phyloP scores from a whole-genome alignment of 768 basidiomycete species.

The Tephrocybe sp. region DNA sequence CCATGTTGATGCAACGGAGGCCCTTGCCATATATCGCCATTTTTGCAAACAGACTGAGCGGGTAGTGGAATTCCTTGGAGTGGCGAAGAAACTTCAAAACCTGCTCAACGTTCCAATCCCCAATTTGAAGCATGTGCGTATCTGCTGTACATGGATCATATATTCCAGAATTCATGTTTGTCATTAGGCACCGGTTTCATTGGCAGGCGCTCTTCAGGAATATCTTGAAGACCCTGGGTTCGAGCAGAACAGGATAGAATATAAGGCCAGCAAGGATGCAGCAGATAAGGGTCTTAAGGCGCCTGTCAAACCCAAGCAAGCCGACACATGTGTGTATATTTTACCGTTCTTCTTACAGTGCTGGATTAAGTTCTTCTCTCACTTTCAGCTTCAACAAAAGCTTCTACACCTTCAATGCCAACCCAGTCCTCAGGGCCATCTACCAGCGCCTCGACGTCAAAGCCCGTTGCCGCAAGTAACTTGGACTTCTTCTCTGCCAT shows the following conservation, averaged over 20 bases:
- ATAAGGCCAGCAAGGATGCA: conserved; percentile 76
- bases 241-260: conserved; percentile 92
- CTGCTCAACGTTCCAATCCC: conserved; percentile 93
- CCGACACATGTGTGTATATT: conserved; percentile 28
- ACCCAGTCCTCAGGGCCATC: conserved; percentile 14
- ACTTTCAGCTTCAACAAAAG: neutral
- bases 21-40: conserved; percentile 85
- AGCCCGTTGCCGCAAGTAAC: conserved; percentile 19
- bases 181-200: conserved; percentile 83
- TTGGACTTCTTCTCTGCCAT: conserved; percentile 90
- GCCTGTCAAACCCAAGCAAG: conserved; percentile 22
- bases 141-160: neutral
- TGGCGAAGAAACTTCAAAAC: conserved; percentile 92
- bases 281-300: conserved; percentile 42
- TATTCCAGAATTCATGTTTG: neutral
- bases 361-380: neutral
- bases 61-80: conserved; percentile 89
- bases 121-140: conserved; percentile 82
- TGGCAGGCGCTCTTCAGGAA: conserved; percentile 93
- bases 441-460: conserved; percentile 14
- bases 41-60: conserved; percentile 93
- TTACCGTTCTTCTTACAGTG: neutral
- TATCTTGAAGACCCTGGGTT: conserved; percentile 97
- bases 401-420: neutral
- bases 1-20: conserved; percentile 83